Evolutionary conservation across 768 basidiomycete species (phyloP), one percentile per base, ranked within the genome.

Genomic region (Russula sp.): DNA sequence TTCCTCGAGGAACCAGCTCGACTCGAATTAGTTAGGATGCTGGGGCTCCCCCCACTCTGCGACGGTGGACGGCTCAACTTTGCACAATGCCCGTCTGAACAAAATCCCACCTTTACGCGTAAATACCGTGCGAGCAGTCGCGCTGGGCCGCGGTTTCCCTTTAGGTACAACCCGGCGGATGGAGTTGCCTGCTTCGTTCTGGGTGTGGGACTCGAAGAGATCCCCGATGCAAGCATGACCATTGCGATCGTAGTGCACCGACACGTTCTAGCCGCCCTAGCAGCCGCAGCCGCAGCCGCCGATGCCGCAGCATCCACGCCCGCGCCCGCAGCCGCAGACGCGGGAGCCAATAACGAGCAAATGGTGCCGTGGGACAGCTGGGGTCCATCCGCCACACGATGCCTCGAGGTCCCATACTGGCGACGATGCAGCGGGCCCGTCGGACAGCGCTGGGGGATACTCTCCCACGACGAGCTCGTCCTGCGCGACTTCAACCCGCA

Each of bases 221-320:
- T 62, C 40, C 61, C 61, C 18, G 55, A 32, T 9, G 61, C 61
- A 4, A 62, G 61, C 61, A 42, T 62, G 48, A 35, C 61, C 10
- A 32, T 62, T 3, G 61, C 61, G 20, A 56, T 62, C 48, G 40
- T 62, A 40, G 49, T 51, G 61, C 61, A 57, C 49, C 61, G 55
- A 20, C 31, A 7, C 1, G 49, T 49, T 31, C 55, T 62, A 4
- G 40, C 57, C 40, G 48, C 55, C 3, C 20, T 62, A 34, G 61
- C 61, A 10, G 16, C 48, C 22, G n/a, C 47, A 7, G 13, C 27
- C 22, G n/a, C 47, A 7, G 13, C 27, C 11, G 10, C 49, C 2
- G 40, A 11, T 2, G 31, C 49, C 34, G 22, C 6, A 50, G 5
- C 40, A 14, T 5, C 40, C 11, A 11, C 27, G 27, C 27, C 48